These are phyloP conservation scores for Xylaria sp. DNA, from an alignment of 2,329 filamentous ascomycete species.

Conservation along the genomic window DNA sequence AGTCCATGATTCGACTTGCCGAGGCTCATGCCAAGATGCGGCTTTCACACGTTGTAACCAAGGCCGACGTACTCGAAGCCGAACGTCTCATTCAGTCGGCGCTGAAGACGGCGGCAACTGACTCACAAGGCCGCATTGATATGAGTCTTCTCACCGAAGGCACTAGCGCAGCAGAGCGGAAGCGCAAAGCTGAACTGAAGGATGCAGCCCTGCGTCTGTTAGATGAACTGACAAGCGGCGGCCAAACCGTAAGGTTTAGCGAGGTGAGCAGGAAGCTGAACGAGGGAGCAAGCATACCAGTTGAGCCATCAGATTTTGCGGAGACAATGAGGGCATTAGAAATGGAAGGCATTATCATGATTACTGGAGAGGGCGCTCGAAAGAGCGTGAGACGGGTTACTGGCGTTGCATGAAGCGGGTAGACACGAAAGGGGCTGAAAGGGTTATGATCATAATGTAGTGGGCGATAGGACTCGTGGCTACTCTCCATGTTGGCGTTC, in stretches of 20 bases:
- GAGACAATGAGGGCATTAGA: slow-evolving; percentile 85
- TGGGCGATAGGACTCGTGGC: neutral
- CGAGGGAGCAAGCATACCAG: slow-evolving; percentile 75
- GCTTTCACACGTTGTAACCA: slow-evolving; percentile 78
- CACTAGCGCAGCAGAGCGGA: slow-evolving; percentile 87
- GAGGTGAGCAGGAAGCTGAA: slow-evolving; percentile 79
- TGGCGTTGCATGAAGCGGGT: slow-evolving; percentile 53
- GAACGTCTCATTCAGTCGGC: slow-evolving; percentile 93
- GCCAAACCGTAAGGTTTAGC: slow-evolving; percentile 76
- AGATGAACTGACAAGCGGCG: slow-evolving; percentile 80
- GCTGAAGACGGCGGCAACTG: slow-evolving; percentile 96
- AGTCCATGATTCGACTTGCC: slow-evolving; percentile 96
- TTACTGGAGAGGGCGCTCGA: slow-evolving; percentile 85
- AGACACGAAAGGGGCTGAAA: neutral
- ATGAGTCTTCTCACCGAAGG: slow-evolving; percentile 96
- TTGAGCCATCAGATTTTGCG: slow-evolving; percentile 84
- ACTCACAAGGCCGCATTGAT: slow-evolving; percentile 91
- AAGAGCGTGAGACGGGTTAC: slow-evolving; percentile 83
- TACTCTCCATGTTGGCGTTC: slow-evolving; percentile 11
- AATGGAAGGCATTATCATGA: slow-evolving; percentile 82
- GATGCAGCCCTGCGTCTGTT: slow-evolving; percentile 77
- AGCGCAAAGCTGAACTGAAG: slow-evolving; percentile 86
- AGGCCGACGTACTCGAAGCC: slow-evolving; percentile 86
- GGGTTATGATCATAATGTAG: slow-evolving; percentile 3
- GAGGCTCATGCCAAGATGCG: slow-evolving; percentile 99